phyloP scores from a whole-genome alignment of 2,329 filamentous ascomycete genomes.

The Cercospora citrullina region DNA sequence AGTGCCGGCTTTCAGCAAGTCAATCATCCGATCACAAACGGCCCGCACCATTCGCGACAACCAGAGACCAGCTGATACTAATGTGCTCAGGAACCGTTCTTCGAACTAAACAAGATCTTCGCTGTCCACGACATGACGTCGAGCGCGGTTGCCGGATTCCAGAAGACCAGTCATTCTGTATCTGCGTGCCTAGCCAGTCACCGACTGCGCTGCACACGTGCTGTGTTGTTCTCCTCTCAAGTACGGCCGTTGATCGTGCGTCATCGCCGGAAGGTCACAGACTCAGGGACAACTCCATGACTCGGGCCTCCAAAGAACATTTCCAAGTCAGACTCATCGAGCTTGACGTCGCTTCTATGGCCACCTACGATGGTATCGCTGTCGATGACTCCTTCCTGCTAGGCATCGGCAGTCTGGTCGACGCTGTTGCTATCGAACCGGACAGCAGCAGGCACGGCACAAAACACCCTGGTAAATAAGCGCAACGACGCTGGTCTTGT shows the following conservation, averaged over 20 bases:
- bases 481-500: background rate
- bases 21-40: slow-evolving; percentile 2
- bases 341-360: background rate
- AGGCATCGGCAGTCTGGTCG: background rate
- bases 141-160: background rate
- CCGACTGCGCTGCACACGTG: background rate
- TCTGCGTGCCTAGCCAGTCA: background rate
- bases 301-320: background rate
- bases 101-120: background rate
- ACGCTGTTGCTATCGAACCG: background rate
- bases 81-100: background rate
- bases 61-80: background rate
- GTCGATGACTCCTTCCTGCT: background rate
- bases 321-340: background rate
- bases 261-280: background rate
- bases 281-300: slow-evolving; percentile 1
- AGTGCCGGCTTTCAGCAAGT: background rate
- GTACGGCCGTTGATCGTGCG: background rate
- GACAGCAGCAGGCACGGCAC: background rate
- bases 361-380: background rate
- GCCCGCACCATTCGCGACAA: slow-evolving; percentile 6
- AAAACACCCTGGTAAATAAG: background rate
- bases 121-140: background rate
- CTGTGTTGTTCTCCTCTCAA: background rate
- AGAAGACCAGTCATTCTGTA: background rate